Percentiles rank a stretch among this genome's conserved stretches.
These are phyloP conservation scores for Pseudophaeomoniella oleicola DNA, from an alignment of 2,329 filamentous ascomycete genomes.

Conservation along the genomic window DNA sequence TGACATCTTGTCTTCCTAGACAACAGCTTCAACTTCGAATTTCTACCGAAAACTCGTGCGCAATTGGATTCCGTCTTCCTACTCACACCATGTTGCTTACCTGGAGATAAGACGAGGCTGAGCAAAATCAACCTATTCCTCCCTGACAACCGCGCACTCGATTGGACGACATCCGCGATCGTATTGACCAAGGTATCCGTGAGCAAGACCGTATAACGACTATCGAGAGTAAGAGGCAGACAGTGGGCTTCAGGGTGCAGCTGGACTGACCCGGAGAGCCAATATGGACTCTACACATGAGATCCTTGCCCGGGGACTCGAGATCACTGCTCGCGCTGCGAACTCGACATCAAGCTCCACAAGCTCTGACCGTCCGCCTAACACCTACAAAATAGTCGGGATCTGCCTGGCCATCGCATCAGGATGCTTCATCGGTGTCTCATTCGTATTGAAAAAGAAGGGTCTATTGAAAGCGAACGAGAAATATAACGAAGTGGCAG, in stretches of 20 bases:
- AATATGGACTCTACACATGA: constrained; percentile 20
- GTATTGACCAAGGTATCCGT: too few relatives aligned
- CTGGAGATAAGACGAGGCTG: too few relatives aligned
- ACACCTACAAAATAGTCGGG: constrained; percentile 69
- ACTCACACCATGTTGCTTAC: too few relatives aligned
- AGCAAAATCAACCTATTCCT: too few relatives aligned
- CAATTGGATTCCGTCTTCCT: too few relatives aligned
- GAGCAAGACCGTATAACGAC: too few relatives aligned
- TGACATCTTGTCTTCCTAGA: too few relatives aligned
- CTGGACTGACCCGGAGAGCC: neutral
- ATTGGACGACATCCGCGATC: too few relatives aligned
- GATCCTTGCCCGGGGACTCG: constrained; percentile 30
- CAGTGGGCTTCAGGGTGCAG: neutral
- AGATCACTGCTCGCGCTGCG: constrained; percentile 6
- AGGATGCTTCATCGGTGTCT: constrained; percentile 82
- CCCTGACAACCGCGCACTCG: too few relatives aligned
- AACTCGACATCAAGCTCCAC: constrained; percentile 2
- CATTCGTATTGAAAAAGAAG: constrained; percentile 90
- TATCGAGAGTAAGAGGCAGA: too few relatives aligned
- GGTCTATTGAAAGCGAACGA: constrained; percentile 83
- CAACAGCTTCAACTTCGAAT: too few relatives aligned
- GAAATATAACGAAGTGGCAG: constrained; percentile 91
- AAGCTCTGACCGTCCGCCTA: constrained; percentile 26
- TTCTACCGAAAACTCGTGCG: too few relatives aligned
- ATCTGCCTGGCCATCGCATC: constrained; percentile 75